These are phyloP conservation scores for Salix udensis DNA, from an alignment of 345 rosid genomes.

Conservation along the genomic window DNA sequence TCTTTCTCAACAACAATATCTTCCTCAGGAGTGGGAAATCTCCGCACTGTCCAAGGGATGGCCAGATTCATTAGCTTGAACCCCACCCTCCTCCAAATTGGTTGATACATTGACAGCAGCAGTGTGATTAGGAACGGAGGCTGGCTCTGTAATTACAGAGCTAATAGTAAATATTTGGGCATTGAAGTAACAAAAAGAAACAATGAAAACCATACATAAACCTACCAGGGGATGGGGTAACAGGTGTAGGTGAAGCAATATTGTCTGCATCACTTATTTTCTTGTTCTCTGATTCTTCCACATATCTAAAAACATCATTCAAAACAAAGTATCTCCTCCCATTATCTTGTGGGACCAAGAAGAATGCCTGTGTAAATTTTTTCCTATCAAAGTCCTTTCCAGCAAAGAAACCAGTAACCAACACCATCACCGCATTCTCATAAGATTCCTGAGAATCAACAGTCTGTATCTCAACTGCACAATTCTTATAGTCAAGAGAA, in stretches of 20 bases:
- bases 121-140: slow-evolving; percentile 12
- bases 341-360: slow-evolving; percentile 53
- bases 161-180: neutral
- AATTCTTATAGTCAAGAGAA: slow-evolving; percentile 46
- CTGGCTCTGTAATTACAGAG: slow-evolving; percentile 33
- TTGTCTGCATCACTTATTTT: slow-evolving; percentile 23
- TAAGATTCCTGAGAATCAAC: slow-evolving; percentile 61
- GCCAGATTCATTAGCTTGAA: slow-evolving; percentile 19
- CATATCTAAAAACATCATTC: slow-evolving; percentile 67
- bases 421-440: slow-evolving; percentile 46
- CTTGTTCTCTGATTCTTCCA: slow-evolving; percentile 23
- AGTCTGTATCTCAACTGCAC: slow-evolving; percentile 43
- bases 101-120: slow-evolving; percentile 6
- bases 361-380: slow-evolving; percentile 59
- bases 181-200: neutral
- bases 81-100: slow-evolving; percentile 15
- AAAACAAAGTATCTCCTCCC: slow-evolving; percentile 50
- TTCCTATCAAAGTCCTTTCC: slow-evolving; percentile 37
- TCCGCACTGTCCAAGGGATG: slow-evolving; percentile 28
- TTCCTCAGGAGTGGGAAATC: slow-evolving; percentile 26
- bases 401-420: slow-evolving; percentile 62
- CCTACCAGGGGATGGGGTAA: slow-evolving; percentile 36
- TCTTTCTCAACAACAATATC: slow-evolving; percentile 19
- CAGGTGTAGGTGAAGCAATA: slow-evolving; percentile 25
- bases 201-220: neutral